Conservation (phyloP, 345 rosid species). For the Raphanus raphanistrum region DNA sequence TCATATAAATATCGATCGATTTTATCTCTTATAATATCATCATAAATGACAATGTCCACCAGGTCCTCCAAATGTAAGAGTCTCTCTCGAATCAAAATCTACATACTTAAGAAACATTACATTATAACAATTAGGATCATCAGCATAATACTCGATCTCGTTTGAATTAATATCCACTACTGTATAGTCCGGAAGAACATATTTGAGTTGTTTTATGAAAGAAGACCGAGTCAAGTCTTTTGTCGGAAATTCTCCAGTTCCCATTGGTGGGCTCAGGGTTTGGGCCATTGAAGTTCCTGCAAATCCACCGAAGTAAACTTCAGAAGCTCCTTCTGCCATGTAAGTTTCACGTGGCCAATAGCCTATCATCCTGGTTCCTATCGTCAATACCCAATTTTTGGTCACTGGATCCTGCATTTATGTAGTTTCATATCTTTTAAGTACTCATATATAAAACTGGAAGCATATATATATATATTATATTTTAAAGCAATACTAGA, state of each 20-base stretch:
- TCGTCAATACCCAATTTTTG: constrained; percentile 34
- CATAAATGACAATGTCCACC: constrained; percentile 24
- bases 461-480: too few species aligned
- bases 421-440: not conserved
- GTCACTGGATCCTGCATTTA: constrained; percentile 31
- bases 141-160: constrained; percentile 24
- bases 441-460: not conserved
- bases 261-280: constrained; percentile 27
- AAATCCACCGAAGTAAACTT: constrained; percentile 31
- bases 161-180: constrained; percentile 16
- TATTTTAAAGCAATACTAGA: too few species aligned
- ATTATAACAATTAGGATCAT: constrained; percentile 24
- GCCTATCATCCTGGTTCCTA: constrained; percentile 23
- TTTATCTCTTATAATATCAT: not conserved
- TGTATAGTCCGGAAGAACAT: constrained; percentile 15
- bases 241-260: constrained; percentile 29
- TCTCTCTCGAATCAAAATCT: constrained; percentile 24
- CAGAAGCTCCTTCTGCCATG: constrained; percentile 32
- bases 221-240: constrained; percentile 27
- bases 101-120: constrained; percentile 23
- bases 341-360: constrained; percentile 33
- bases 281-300: constrained; percentile 7
- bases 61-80: constrained; percentile 38
- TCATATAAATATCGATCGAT: not conserved
- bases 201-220: constrained; percentile 30